Conservation (phyloP, 169 alveolate species). For the Plasmodium malariae region DNA sequence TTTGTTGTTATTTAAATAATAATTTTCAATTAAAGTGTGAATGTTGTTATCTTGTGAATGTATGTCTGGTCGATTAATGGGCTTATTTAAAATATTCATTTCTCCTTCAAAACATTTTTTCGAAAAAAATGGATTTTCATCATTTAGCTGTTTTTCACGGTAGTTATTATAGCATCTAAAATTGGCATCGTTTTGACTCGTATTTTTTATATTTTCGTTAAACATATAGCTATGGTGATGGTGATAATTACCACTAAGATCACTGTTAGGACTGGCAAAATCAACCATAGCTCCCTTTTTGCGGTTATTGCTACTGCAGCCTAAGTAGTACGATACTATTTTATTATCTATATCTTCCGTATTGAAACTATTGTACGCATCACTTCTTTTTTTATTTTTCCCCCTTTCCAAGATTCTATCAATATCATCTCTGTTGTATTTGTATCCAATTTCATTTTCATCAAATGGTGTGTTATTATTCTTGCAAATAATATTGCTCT, state of each 20-base stretch:
- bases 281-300: too few relatives aligned
- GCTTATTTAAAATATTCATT: not conserved
- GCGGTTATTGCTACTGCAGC: too few relatives aligned
- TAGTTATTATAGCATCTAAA: not conserved
- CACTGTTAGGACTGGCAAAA: too few relatives aligned
- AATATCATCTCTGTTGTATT: too few relatives aligned
- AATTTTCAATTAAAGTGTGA: not conserved
- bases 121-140: not conserved
- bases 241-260: not conserved
- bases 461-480: too few relatives aligned
- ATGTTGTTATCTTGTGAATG: not conserved
- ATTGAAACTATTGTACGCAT: too few relatives aligned
- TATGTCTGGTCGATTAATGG: not conserved
- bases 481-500: too few relatives aligned
- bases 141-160: not conserved
- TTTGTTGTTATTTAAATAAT: constrained; percentile 4
- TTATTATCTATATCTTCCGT: too few relatives aligned
- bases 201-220: not conserved
- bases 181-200: not conserved
- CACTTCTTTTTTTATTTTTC: too few relatives aligned
- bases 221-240: not conserved
- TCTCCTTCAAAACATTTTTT: not conserved
- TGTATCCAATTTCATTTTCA: too few relatives aligned
- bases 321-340: too few relatives aligned
- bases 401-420: too few relatives aligned